Base-by-base conservation (phyloP, 345 rosid genomes). In the Eucalyptus erythrocorys region DNA sequence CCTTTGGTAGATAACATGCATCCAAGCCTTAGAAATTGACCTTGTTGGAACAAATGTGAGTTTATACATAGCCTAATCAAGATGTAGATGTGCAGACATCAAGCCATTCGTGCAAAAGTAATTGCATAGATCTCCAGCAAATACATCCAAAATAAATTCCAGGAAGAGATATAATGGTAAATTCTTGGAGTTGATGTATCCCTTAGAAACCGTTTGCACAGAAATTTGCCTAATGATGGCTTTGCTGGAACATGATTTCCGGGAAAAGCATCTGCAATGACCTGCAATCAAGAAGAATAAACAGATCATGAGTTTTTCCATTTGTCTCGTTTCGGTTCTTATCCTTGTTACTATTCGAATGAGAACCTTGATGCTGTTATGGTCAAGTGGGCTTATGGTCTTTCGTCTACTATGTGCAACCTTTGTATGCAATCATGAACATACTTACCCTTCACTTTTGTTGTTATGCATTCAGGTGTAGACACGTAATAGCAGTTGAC, bases 401-500 rank as follows among this genome's bases (percentile, higher is more conserved):
- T 64, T 14, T n/a, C 10, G 7, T n/a, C 76, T 40, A 76, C 13
- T 76, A 22, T 40, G 84, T 76, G 45, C 84, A 76, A 22, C 47
- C 84, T 76, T 5, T 40, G 27, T 40, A 76, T 76, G 84, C 84
- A 76, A 76, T 21, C 47, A 10, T 40, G 84, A 76, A 40, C 6
- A 76, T 76, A 76, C 84, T 76, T 76, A 76, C 24, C 47, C 47
- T 40, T 76, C 47, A 37, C 84, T 76, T 76, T 76, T 76, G 84
- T 76, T 50, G 42, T 89, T n/a, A 68, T 45, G 53, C 85, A 47
- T 91, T 91, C 91, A 97, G 99, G 94, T 90, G 92, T 92, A 91
- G 92, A 85, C 95, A 92, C 88, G 99, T 98, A 43, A 93, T 92
- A 90, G 98, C 98, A 40, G 87, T 98, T 90, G 99, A 98, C 89